These are phyloP conservation scores for Pelargonium citronellum DNA, from an alignment of 441 rosid genomes.

Conservation along the genomic window DNA sequence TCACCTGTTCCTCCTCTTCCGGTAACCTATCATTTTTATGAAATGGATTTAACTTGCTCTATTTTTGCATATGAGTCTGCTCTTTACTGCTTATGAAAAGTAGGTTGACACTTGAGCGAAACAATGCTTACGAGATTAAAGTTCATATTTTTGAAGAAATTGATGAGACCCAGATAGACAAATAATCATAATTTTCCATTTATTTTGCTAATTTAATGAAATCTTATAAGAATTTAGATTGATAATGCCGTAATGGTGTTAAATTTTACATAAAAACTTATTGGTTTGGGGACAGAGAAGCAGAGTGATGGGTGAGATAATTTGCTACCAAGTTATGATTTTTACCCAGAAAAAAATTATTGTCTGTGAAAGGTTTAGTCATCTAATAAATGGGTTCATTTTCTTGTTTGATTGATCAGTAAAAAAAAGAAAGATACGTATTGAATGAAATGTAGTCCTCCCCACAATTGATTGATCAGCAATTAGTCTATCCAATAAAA, in stretches of 20 bases:
- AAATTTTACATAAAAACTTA: too few relatives aligned
- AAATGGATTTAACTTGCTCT: neutral
- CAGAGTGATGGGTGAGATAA: neutral
- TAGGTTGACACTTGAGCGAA: too few relatives aligned
- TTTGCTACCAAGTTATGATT: neutral
- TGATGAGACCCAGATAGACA: neutral
- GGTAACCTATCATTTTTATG: constrained; percentile 28
- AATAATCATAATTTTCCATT: neutral
- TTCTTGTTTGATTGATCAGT: neutral
- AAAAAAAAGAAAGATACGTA: neutral
- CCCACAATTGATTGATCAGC: neutral
- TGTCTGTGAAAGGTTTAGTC: neutral
- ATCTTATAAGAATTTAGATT: too few relatives aligned
- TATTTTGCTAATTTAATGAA: neutral
- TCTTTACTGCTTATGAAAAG: neutral
- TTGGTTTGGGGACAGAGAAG: neutral
- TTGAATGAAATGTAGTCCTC: neutral
- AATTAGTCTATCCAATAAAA: neutral
- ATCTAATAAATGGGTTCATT: neutral
- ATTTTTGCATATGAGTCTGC: neutral
- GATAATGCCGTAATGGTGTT: neutral
- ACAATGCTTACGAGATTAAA: neutral
- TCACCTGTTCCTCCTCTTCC: constrained; percentile 32
- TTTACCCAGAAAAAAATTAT: neutral
- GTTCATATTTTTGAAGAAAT: neutral